A percentile compares a stretch with the other conserved stretches of the same genome.
These are phyloP conservation scores for Tylopilus felleus DNA, from an alignment of 768 basidiomycete species.

Conservation along the genomic window DNA sequence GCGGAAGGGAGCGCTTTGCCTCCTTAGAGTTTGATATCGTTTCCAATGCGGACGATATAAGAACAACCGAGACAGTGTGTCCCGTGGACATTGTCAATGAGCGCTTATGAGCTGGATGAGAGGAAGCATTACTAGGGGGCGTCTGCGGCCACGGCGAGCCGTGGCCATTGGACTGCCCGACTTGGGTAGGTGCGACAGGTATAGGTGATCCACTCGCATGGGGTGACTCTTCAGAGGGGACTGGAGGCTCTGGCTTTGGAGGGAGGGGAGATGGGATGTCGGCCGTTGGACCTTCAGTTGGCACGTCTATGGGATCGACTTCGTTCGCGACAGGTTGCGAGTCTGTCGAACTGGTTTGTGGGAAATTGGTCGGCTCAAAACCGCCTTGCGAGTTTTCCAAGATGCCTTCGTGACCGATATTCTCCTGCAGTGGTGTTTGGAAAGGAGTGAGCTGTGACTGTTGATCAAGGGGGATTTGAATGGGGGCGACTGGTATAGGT, in stretches of 20 bases:
- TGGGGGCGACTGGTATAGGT: conserved; percentile 7
- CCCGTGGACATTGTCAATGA: conserved; percentile 66
- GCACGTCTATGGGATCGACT: not conserved
- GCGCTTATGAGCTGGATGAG: conserved; percentile 42
- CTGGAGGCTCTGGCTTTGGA: conserved; percentile 1
- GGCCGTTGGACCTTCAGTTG: not conserved
- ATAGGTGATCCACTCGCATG: conserved; percentile 6
- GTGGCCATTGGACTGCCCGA: conserved; percentile 13
- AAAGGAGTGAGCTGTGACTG: conserved; percentile 5
- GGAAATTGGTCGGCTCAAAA: not conserved
- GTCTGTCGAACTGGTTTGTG: not conserved
- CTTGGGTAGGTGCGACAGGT: conserved; percentile 5
- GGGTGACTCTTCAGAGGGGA: conserved; percentile 1
- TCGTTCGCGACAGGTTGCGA: conserved; percentile 2
- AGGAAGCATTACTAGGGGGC: conserved; percentile 14
- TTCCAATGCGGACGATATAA: conserved; percentile 83
- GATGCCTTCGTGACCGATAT: not conserved
- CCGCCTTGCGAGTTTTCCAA: not conserved
- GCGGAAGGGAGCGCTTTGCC: conserved; percentile 75
- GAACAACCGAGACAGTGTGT: conserved; percentile 70
- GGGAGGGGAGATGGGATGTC: conserved; percentile 9
- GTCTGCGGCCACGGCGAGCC: conserved; percentile 16
- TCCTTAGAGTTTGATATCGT: conserved; percentile 85
- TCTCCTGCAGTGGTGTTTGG: conserved; percentile 1
- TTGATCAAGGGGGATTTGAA: conserved; percentile 1